Evolutionary conservation across 139 green algal species (phyloP), one percentile per base, ranked within the genome.

Genomic region (Desmodesmus armatus): DNA sequence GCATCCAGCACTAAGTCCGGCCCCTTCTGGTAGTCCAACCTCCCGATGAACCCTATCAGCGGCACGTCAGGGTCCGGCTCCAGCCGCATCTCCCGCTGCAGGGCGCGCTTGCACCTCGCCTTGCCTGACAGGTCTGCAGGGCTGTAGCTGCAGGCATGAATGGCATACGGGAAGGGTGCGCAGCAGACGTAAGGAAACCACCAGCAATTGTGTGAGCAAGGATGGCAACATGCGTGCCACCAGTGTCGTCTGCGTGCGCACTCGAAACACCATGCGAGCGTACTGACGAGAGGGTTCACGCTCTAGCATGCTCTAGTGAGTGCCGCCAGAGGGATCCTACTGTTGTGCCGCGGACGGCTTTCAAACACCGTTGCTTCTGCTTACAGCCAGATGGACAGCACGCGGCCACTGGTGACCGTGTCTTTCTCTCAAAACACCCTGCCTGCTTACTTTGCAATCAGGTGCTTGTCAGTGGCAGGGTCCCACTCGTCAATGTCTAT

Each of bases 401-500:
- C 23, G 58, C 58, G 31, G n/a, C n/a, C n/a, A n/a, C n/a, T n/a
- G n/a, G n/a, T n/a, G n/a, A n/a, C n/a, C n/a, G n/a, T n/a, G n/a
- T n/a, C n/a, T n/a, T n/a, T n/a, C n/a, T n/a, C n/a, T n/a, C n/a
- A n/a, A 67, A 67, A 25, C 11, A 67, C 23, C 17, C 21, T 31
- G n/a, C n/a, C n/a, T 29, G 62, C 81, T 31, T 44, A 87, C 62
- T 82, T 84, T 0, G 87, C 67, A 0, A 75, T 74, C 3, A 94
- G 90, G 88, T 96, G 85, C n/a, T 88, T 69, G 79, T 97, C 94
- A 0, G 85, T 92, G 3, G 67, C 73, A 25, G 95, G 95, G 78
- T 96, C 90, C 94, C 94, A 96, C 78, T 96, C 92, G 0, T 69
- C 66, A 29, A 87, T 79, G 88, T 98, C 96, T 25, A 98, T 95